Conservation (phyloP, 2,329 filamentous ascomycete genomes). For the Chrysosporium keratinophilum region DNA sequence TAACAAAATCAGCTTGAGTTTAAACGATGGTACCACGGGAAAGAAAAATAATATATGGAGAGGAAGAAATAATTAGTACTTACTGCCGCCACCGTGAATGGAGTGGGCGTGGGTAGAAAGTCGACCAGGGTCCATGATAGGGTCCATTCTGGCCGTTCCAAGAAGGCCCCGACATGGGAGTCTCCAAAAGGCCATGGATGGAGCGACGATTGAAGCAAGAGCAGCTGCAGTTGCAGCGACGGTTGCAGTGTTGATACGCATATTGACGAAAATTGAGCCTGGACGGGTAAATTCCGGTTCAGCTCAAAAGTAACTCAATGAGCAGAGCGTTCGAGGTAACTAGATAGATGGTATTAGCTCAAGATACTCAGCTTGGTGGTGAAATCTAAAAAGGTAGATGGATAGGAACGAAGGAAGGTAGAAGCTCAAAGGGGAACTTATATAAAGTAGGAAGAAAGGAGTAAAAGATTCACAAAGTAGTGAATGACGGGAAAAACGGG, state of each 20-base stretch:
- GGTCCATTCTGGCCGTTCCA: constrained; percentile 65
- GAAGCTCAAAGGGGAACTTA: background rate
- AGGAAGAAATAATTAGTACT: constrained; percentile 29
- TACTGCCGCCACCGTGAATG: constrained; percentile 66
- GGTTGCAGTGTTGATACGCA: constrained; percentile 10
- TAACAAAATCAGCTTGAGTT: constrained; percentile 26
- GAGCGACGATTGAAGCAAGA: constrained; percentile 11
- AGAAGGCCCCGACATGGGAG: constrained; percentile 68
- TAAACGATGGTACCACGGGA: background rate
- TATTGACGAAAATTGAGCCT: background rate
- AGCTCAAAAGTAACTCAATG: no score
- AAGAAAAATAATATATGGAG: background rate
- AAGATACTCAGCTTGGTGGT: no score
- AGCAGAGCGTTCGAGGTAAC: no score
- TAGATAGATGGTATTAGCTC: no score
- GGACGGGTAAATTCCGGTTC: no score
- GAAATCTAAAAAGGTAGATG: background rate
- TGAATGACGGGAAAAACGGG: background rate
- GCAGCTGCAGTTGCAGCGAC: constrained; percentile 11
- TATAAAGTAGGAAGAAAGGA: background rate
- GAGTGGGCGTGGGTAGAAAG: constrained; percentile 59
- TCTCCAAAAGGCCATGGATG: constrained; percentile 68
- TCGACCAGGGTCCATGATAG: constrained; percentile 54
- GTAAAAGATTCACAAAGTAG: background rate
- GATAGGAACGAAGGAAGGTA: background rate